These are phyloP conservation scores for Macrolepiota albuminosa DNA, from an alignment of 768 basidiomycete genomes.

Conservation along the genomic window DNA sequence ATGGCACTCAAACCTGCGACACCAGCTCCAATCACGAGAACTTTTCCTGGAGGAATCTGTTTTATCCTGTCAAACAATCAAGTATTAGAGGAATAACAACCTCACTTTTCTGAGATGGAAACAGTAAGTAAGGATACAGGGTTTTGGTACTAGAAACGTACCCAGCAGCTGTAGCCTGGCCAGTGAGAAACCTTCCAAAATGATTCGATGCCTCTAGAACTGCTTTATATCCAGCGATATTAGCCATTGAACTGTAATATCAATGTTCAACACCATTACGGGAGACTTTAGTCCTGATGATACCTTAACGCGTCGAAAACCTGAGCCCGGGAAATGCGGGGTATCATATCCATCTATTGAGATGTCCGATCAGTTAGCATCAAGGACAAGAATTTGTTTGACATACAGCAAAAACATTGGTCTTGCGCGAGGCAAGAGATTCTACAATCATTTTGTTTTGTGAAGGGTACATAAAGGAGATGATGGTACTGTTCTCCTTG, in stretches of 20 bases:
- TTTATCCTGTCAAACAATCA: constrained; percentile 1
- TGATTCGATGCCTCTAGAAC: constrained; percentile 87
- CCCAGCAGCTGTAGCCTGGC: constrained; percentile 90
- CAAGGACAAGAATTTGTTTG: background rate
- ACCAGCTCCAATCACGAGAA: constrained; percentile 84
- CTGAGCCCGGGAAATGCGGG: constrained; percentile 86
- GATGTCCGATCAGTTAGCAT: constrained; percentile 11
- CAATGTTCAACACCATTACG: constrained; percentile 1
- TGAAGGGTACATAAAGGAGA: constrained; percentile 80
- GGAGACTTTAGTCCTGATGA: constrained; percentile 9
- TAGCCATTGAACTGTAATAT: constrained; percentile 76
- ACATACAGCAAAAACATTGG: constrained; percentile 67
- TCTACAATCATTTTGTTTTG: constrained; percentile 78
- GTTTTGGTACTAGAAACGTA: constrained; percentile 30
- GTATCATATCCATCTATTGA: constrained; percentile 78
- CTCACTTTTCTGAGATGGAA: constrained; percentile 26
- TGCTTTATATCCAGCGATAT: constrained; percentile 91
- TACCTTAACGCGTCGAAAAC: constrained; percentile 87
- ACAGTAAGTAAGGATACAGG: background rate
- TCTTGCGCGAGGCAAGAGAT: constrained; percentile 55
- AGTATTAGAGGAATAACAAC: background rate
- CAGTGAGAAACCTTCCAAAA: constrained; percentile 86
- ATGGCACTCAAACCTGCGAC: constrained; percentile 89
- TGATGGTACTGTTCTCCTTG: constrained; percentile 72
- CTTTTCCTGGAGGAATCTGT: constrained; percentile 83